Conservation (phyloP, 805 yeast genomes). For the Soucietia sequanensis region DNA sequence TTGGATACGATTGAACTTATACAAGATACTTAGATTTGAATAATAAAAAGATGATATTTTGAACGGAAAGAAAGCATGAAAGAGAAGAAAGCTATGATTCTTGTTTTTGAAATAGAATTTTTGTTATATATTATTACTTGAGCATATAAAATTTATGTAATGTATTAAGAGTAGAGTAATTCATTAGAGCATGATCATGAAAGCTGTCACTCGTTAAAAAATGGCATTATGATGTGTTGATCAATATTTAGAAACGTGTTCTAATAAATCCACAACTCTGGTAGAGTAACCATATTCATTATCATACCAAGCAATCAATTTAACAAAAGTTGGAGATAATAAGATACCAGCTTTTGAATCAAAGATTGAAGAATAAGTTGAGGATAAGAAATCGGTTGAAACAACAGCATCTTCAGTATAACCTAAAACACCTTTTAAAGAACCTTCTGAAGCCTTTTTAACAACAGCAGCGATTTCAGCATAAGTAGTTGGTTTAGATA, state of each 20-base stretch:
- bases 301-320: constrained; percentile 37
- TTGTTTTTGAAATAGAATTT: no score
- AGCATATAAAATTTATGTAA: no score
- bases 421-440: constrained; percentile 33
- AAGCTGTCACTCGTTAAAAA: no score
- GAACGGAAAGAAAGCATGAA: no score
- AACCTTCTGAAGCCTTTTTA: constrained; percentile 31
- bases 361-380: constrained; percentile 28
- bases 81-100: no score
- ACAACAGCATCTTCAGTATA: constrained; percentile 37
- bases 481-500: constrained; percentile 29
- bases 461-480: constrained; percentile 31
- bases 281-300: constrained; percentile 37
- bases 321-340: constrained; percentile 34
- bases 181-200: no score
- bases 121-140: no score
- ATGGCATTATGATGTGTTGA: no score
- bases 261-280: constrained; percentile 36
- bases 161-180: no score
- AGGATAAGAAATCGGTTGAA: constrained; percentile 31
- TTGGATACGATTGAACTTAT: no score
- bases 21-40: no score
- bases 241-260: constrained; percentile 25
- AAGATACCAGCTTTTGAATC: constrained; percentile 36
- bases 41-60: no score